Conservation (phyloP, 1,139 yeast species). For the Taiozyma onychis region DNA sequence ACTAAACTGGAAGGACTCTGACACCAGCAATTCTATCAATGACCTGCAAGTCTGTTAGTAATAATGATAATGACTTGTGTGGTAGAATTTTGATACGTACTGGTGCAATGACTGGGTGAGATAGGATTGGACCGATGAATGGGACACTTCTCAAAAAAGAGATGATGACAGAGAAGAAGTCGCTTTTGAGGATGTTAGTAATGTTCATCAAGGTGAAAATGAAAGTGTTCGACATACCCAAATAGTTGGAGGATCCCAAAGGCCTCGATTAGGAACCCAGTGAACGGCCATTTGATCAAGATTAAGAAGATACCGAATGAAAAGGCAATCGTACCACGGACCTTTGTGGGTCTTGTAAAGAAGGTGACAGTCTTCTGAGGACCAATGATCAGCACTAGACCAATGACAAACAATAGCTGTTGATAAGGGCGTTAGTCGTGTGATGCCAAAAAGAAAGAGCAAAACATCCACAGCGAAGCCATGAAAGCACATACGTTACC, state of each 20-base stretch:
- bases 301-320: slow-evolving; percentile 70
- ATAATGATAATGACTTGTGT: neutral
- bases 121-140: slow-evolving; percentile 76
- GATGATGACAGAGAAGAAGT: slow-evolving; percentile 85
- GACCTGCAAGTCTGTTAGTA: slow-evolving; percentile 14
- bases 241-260: slow-evolving; percentile 85
- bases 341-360: slow-evolving; percentile 81
- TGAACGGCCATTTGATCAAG: slow-evolving; percentile 67
- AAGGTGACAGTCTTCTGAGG: slow-evolving; percentile 77
- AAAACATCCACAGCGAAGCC: too few species aligned
- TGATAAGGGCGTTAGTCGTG: neutral
- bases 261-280: slow-evolving; percentile 81
- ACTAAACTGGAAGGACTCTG: slow-evolving; percentile 53
- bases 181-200: slow-evolving; percentile 33
- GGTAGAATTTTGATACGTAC: slow-evolving; percentile 23
- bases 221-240: slow-evolving; percentile 34
- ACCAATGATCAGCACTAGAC: slow-evolving; percentile 82
- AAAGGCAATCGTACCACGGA: slow-evolving; percentile 83
- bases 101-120: slow-evolving; percentile 82
- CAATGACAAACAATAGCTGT: slow-evolving; percentile 58
- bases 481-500: slow-evolving; percentile 13
- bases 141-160: slow-evolving; percentile 87
- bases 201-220: neutral
- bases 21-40: slow-evolving; percentile 61
- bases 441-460: too few species aligned